Evolutionary conservation across 768 basidiomycete species (phyloP), one percentile per base, ranked within the genome.

Genomic region (Boletus rex-veris): DNA sequence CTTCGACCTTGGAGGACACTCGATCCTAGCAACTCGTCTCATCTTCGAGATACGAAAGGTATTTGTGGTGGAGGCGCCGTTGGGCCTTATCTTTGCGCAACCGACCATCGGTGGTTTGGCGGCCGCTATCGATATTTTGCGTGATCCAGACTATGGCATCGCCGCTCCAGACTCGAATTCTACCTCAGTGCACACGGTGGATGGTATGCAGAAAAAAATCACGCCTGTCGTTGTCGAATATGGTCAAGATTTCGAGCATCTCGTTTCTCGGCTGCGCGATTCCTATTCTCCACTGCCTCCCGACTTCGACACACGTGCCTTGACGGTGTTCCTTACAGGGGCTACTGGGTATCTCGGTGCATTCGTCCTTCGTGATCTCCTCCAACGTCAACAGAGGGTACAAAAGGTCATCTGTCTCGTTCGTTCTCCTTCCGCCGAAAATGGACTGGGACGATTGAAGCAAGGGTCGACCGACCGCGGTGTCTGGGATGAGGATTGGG

Each of bases 1-100:
- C 81, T 98, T 98, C 74, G 96, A 99, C 68, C 80, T 98, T 40
- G 97, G 97, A 45, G 97, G 97, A 7, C 97, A 99, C 73, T 98
- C 97, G 15, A 98, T 99, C 64, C 83, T 99, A 42, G 97, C 97
- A 0, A 99, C 97, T 3, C 87, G 95, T 24, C 84, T 98, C 56
- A 92, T 98, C 63, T 98, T 99, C 68, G 93, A 98, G 72, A 86
- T 99, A 49, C 86, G 97, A 64, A 97, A 95, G 72, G 75, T 79
- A 0, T 97, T 98, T 69, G 85, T 94, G 11, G 79, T 97, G 18
- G 85, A 95, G 50, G 93, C 92, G 5, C 95, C 96, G 0, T 75
- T 99, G 24, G 91, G 93, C 8, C 76, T 98, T 40, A 85, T 98
- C 45, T 99, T 98, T 68, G 89, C 94, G 48, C 76, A 86, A 62